Evolutionary conservation across 2,329 filamentous ascomycete genomes (phyloP), one percentile per base, ranked within the genome.

Genomic region (Colletotrichum acutatum): DNA sequence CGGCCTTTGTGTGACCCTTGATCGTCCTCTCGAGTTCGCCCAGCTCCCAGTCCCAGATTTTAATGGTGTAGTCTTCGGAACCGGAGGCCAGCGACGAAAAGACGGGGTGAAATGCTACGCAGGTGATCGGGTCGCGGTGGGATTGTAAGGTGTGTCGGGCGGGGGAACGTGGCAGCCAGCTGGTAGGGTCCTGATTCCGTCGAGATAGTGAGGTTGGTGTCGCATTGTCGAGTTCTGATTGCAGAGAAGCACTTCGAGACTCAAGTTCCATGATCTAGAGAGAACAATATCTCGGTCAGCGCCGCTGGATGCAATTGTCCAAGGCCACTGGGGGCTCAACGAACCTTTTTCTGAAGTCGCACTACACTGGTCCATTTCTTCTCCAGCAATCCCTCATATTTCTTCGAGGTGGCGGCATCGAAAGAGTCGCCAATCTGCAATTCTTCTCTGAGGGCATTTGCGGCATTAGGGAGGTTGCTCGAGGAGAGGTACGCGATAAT

Each of bases 281-380:
- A 12, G n/a, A n/a, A 4, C 49, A 7, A 34, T 19, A 32, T 71
- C 64, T 71, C 64, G 67, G 67, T 61, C 42, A 32, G n/a, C 14
- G n/a, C 14, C 42, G 32, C 19, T 22, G 6, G 52, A 42, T 9
- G 37, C 26, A 8, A 12, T 8, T 6, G 11, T 12, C 19, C 56
- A 32, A 58, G 60, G 24, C 22, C 64, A 34, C 11, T 5, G 54
- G 37, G 59, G 67, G 75, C 83, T 62, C 57, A 66, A 75, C 83
- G 63, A 83, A 93, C 94, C 93, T 98, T 98, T 84, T 98, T 98
- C 84, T 98, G 96, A 82, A 98, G 84, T 74, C 96, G 90, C 78
- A 98, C 95, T 32, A 98, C 93, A 78, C 95, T 97, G 24, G 96
- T 98, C 96, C 96, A 98, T 87, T 98, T 98, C 90, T 98, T 98